Evolutionary conservation across 2,329 filamentous ascomycete species (phyloP).

Genomic region (Colletotrichum destructivum): DNA sequence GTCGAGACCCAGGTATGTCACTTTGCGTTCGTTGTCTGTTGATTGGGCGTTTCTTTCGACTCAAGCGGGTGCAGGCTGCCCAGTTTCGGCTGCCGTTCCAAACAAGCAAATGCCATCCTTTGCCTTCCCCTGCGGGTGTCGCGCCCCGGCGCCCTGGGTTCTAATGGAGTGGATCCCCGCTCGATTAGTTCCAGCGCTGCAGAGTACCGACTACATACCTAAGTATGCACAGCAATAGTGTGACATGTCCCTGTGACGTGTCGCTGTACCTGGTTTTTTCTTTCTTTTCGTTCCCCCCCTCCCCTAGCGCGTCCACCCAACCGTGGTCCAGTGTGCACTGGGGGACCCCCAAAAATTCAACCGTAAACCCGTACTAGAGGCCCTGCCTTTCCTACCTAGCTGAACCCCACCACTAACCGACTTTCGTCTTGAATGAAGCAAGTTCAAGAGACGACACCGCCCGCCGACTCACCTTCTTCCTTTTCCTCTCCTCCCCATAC

Average conservation of each 20-base stretch:
- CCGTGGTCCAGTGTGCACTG: not conserved
- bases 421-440: constrained; percentile 37
- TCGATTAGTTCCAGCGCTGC: constrained; percentile 11
- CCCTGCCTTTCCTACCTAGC: constrained; percentile 19
- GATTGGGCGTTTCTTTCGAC: not conserved
- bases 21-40: not conserved
- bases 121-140: not conserved
- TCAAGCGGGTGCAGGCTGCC: constrained; percentile 3
- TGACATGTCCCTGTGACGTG: not conserved
- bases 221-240: no score
- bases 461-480: constrained; percentile 13
- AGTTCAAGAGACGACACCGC: constrained; percentile 27
- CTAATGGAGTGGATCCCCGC: constrained; percentile 34
- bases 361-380: constrained; percentile 10
- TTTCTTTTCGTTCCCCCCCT: not conserved
- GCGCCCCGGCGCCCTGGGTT: constrained; percentile 31
- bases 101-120: constrained; percentile 10
- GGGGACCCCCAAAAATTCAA: constrained; percentile 24
- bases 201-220: no score
- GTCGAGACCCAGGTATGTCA: not conserved
- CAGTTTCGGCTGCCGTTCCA: constrained; percentile 9
- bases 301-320: not conserved
- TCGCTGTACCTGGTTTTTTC: constrained; percentile 19
- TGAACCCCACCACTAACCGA: constrained; percentile 41
- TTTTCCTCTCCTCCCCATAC: not conserved